Evolutionary conservation across 2,329 filamentous ascomycete genomes (phyloP).

Genomic region (Iodosphaeria phyllophila): DNA sequence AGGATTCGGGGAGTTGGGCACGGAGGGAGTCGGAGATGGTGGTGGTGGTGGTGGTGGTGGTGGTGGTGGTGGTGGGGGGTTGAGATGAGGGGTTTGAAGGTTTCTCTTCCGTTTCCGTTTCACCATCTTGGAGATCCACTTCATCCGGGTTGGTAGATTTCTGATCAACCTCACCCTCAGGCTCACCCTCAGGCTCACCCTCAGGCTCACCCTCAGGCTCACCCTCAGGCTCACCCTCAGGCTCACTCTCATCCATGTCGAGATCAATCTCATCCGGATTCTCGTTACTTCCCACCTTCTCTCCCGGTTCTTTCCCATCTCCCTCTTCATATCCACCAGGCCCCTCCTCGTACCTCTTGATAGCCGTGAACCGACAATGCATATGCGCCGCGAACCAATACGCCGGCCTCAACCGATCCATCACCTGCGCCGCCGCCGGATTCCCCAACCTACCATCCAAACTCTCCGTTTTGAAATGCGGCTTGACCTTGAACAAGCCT

Average conservation of each 20-base stretch:
- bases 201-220: too few species aligned
- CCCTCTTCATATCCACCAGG: not conserved
- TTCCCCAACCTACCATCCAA: constrained; percentile 59
- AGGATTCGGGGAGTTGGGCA: constrained; percentile 59
- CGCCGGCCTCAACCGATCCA: constrained; percentile 62
- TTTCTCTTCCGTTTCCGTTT: too few species aligned
- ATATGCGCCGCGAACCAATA: constrained; percentile 93
- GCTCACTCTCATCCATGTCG: constrained; percentile 42
- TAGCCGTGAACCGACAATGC: constrained; percentile 71
- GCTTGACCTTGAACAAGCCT: constrained; percentile 54
- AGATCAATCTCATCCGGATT: constrained; percentile 59
- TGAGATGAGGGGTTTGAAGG: constrained; percentile 1
- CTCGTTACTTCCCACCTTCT: constrained; percentile 3
- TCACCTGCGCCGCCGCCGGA: constrained; percentile 57
- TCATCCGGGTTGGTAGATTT: constrained; percentile 6
- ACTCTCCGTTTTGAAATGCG: constrained; percentile 59
- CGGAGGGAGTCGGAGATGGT: constrained; percentile 45
- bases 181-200: too few species aligned
- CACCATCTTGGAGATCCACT: constrained; percentile 8
- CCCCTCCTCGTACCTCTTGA: constrained; percentile 37
- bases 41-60: constrained; percentile 4
- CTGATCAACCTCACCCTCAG: constrained; percentile 8
- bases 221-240: too few species aligned
- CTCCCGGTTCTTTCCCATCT: not conserved
- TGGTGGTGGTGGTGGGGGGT: constrained; percentile 4